Conservation (phyloP, 306 rosid species). For the Cercis canadensis region DNA sequence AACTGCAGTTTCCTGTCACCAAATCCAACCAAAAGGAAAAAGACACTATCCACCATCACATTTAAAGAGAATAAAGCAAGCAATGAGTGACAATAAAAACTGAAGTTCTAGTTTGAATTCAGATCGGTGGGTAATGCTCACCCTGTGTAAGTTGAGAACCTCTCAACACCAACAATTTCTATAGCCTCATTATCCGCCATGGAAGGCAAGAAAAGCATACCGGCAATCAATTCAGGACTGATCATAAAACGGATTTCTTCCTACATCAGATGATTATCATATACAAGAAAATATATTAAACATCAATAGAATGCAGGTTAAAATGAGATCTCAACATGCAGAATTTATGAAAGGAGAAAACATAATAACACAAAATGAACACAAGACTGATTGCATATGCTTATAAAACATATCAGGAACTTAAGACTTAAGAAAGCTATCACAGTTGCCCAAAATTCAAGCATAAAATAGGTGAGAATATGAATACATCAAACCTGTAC, state of each 20-base stretch:
- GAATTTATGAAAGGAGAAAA: neutral
- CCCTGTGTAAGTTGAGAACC: constrained; percentile 92
- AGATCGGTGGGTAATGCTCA: constrained; percentile 48
- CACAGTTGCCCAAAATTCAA: neutral
- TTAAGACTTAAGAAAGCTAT: neutral
- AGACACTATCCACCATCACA: constrained; percentile 9
- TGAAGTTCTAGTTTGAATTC: constrained; percentile 14
- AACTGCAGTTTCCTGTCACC: too few relatives aligned
- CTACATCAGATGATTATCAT: constrained; percentile 44
- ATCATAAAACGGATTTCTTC: constrained; percentile 97
- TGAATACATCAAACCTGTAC: constrained; percentile 71
- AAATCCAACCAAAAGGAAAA: neutral
- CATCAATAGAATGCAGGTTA: constrained; percentile 2
- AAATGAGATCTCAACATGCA: constrained; percentile 33
- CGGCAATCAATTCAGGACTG: constrained; percentile 84
- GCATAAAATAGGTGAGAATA: constrained; percentile 12
- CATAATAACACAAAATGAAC: constrained; percentile 13
- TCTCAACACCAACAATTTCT: constrained; percentile 85
- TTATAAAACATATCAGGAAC: constrained; percentile 25
- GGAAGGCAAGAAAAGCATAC: constrained; percentile 92
- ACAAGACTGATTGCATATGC: neutral
- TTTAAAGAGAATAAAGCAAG: constrained; percentile 3
- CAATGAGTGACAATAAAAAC: constrained; percentile 7
- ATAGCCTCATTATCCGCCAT: constrained; percentile 92
- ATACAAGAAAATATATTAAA: constrained; percentile 25